phyloP scores from a whole-genome alignment of 2,329 filamentous ascomycete genomes.

The Diaporthe sp. region DNA sequence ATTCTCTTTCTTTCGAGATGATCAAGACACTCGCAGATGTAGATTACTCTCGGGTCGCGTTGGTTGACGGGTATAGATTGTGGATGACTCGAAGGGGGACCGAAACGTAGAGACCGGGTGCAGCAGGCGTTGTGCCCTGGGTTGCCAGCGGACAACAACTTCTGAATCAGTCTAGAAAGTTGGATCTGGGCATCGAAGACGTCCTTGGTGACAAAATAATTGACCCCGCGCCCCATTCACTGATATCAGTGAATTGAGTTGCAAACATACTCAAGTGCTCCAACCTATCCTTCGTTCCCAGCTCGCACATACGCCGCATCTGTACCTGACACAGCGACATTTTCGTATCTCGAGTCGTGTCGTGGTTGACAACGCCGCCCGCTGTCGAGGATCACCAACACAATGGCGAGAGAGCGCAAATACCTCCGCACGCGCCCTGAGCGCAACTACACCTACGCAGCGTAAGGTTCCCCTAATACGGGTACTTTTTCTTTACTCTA shows the following conservation, averaged over 20 bases:
- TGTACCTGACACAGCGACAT: neutral
- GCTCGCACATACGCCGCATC: neutral
- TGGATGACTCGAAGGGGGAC: too few relatives aligned
- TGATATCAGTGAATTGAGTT: neutral
- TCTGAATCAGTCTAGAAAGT: too few relatives aligned
- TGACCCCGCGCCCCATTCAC: too few relatives aligned
- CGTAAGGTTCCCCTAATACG: neutral
- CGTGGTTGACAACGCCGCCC: neutral
- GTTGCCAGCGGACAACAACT: too few relatives aligned
- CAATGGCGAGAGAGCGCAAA: neutral
- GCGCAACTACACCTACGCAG: neutral
- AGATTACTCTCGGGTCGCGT: neutral
- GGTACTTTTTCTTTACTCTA: accelerated
- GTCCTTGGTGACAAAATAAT: too few relatives aligned
- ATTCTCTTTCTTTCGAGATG: neutral
- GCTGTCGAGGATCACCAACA: neutral
- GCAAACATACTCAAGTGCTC: neutral
- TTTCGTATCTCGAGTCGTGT: too few relatives aligned
- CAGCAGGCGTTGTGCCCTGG: too few relatives aligned
- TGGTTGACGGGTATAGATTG: neutral
- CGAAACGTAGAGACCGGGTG: too few relatives aligned
- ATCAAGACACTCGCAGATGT: neutral
- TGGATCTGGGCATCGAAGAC: too few relatives aligned
- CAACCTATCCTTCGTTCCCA: neutral
- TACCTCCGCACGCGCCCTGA: neutral